These are phyloP conservation scores for Fagopyrum homotropicum DNA, from an alignment of 148 eudicot species.

Conservation along the genomic window DNA sequence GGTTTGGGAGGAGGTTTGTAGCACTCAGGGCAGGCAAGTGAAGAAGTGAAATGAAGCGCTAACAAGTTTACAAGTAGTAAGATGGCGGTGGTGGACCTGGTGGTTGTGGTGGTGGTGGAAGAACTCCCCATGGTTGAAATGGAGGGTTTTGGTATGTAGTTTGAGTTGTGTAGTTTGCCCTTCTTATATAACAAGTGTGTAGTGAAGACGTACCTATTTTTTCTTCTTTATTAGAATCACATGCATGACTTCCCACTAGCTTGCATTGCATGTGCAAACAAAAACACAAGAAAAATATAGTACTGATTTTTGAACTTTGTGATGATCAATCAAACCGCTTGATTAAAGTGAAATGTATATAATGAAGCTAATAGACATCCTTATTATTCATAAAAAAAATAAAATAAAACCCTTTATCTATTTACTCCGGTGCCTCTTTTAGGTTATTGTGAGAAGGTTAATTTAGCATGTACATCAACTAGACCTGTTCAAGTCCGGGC, in stretches of 20 bases:
- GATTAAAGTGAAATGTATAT: too few relatives aligned
- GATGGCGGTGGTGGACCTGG: neutral
- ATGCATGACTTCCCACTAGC: neutral
- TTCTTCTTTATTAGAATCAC: neutral
- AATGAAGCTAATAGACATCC: too few relatives aligned
- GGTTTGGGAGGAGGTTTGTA: conserved; percentile 11
- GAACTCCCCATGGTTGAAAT: neutral
- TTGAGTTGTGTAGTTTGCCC: neutral
- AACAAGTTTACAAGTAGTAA: neutral
- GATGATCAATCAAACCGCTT: neutral
- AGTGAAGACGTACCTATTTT: neutral
- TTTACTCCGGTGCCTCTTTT: too few relatives aligned
- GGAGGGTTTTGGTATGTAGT: neutral
- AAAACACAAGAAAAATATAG: neutral
- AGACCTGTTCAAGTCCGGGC: neutral
- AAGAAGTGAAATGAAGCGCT: neutral
- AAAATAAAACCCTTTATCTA: too few relatives aligned
- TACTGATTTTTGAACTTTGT: neutral
- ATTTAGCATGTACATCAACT: too few relatives aligned
- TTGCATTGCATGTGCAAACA: neutral
- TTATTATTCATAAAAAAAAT: too few relatives aligned
- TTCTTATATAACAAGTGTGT: neutral
- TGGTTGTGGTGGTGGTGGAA: neutral
- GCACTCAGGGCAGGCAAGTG: conserved; percentile 11
- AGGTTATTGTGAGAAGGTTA: too few relatives aligned